Percentiles rank a stretch among this genome's conserved stretches.
These are phyloP conservation scores for Beta vulgaris DNA, from an alignment of 148 eudicot species.

Conservation along the genomic window DNA sequence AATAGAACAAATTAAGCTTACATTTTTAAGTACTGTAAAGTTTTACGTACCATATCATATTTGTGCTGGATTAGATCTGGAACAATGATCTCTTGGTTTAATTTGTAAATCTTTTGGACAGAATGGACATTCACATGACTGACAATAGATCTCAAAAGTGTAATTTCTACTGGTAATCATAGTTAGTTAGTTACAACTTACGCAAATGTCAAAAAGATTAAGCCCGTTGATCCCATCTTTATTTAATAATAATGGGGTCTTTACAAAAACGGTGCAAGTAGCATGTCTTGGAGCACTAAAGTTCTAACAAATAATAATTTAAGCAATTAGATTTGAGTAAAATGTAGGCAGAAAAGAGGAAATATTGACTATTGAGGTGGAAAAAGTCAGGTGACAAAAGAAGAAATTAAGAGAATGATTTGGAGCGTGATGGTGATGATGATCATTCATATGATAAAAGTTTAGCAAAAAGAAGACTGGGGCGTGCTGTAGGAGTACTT, in stretches of 20 bases:
- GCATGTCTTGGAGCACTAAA: background rate
- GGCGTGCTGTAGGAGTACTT: slow-evolving; percentile 33
- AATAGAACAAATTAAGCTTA: background rate
- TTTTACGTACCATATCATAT: background rate
- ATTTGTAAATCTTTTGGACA: background rate
- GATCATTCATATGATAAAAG: slow-evolving; percentile 49
- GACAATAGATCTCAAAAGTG: background rate
- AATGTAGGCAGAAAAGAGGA: slow-evolving; percentile 23
- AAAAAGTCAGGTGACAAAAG: slow-evolving; percentile 27
- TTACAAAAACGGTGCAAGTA: slow-evolving; percentile 1
- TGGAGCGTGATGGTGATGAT: slow-evolving; percentile 43
- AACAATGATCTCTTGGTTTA: background rate
- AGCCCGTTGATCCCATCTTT: slow-evolving; percentile 7
- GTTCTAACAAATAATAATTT: too few species aligned
- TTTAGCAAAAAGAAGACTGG: slow-evolving; percentile 23
- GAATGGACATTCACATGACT: background rate
- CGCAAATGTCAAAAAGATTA: background rate
- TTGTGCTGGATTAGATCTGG: background rate
- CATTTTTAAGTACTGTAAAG: background rate
- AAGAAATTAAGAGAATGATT: slow-evolving; percentile 37
- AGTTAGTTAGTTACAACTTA: background rate
- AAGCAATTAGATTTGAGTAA: background rate
- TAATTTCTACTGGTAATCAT: background rate
- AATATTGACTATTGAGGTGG: slow-evolving; percentile 25
- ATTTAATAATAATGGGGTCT: background rate